These are phyloP conservation scores for Endocarpon pusillum DNA, from an alignment of 495 filamentous ascomycete genomes.

Conservation along the genomic window DNA sequence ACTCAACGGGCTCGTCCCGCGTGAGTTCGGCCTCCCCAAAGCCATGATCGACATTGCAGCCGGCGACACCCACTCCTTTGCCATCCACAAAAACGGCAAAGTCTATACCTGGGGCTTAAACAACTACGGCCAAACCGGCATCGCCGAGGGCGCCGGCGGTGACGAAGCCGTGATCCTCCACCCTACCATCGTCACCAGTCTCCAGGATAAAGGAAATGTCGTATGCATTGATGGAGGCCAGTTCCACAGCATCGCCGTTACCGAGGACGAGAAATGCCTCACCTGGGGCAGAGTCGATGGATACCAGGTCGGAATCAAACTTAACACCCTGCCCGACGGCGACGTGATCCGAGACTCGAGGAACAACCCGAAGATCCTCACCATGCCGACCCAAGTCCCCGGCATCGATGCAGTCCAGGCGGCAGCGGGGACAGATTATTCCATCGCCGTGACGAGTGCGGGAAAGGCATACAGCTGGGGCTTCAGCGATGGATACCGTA, in stretches of 20 bases:
- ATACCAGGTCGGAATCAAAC: constrained; percentile 39
- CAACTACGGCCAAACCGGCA: constrained; percentile 55
- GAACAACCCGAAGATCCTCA: constrained; percentile 37
- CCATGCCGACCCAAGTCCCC: constrained; percentile 26
- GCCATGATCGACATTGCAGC: constrained; percentile 37
- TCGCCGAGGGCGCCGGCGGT: constrained; percentile 38
- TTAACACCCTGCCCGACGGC: constrained; percentile 30
- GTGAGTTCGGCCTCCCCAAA: constrained; percentile 39
- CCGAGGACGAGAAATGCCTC: constrained; percentile 41
- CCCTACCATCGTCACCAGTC: constrained; percentile 30
- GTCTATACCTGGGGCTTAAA: constrained; percentile 64
- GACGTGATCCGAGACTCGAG: constrained; percentile 40
- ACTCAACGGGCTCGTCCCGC: constrained; percentile 36
- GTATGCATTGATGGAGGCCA: constrained; percentile 43
- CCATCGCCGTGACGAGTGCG: constrained; percentile 37
- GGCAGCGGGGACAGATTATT: constrained; percentile 36
- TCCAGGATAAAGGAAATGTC: constrained; percentile 25
- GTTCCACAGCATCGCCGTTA: constrained; percentile 50
- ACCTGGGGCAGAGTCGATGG: constrained; percentile 55
- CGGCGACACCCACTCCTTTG: constrained; percentile 58
- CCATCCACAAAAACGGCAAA: constrained; percentile 39
- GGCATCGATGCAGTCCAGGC: constrained; percentile 20
- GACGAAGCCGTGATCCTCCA: constrained; percentile 26
- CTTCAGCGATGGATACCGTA: constrained; percentile 48
- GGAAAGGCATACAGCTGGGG: constrained; percentile 56